Percentiles rank a stretch among this genome's conserved stretches.
phyloP scores from a whole-genome alignment of 106 monocot genomes.

The Iris macrosiphon region DNA sequence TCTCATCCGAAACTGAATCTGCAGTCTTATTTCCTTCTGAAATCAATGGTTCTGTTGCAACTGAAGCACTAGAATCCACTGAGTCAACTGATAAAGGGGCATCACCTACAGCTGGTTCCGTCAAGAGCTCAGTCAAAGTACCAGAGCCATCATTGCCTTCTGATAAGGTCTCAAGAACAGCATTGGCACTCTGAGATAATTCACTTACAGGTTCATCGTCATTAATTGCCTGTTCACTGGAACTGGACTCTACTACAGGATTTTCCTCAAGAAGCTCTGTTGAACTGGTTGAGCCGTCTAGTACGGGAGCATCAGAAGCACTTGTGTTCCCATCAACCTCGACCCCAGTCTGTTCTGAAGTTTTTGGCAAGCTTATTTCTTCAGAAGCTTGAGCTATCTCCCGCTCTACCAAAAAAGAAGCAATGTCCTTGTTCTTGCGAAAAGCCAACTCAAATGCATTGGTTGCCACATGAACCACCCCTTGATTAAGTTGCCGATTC shows the following conservation, averaged over 20 bases:
- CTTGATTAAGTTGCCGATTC: conserved; percentile 58
- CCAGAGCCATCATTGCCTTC: conserved; percentile 9
- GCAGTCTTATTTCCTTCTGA: conserved; percentile 9
- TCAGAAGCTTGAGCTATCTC: conserved; percentile 41
- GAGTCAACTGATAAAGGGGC: neutral
- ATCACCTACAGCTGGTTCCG: conserved; percentile 7
- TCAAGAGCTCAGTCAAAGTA: neutral
- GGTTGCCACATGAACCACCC: conserved; percentile 51
- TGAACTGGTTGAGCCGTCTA: conserved; percentile 2
- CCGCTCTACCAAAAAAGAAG: conserved; percentile 57
- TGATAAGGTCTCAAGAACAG: conserved; percentile 14
- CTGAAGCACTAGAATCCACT: conserved; percentile 3
- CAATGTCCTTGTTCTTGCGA: conserved; percentile 75
- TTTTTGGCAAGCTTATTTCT: neutral
- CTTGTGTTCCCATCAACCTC: conserved; percentile 9
- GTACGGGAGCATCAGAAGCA: neutral
- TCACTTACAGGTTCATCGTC: conserved; percentile 11
- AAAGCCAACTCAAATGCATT: conserved; percentile 77
- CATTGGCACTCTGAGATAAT: neutral
- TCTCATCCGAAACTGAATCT: conserved; percentile 1
- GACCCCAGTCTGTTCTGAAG: conserved; percentile 12
- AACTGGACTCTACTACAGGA: conserved; percentile 13
- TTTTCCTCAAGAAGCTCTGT: conserved; percentile 13
- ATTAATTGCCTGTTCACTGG: conserved; percentile 5
- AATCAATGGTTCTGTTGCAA: conserved; percentile 2